Percentiles rank a stretch among this genome's conserved stretches.
Conservation (phyloP, 805 yeast species). For the Candida nitratophila region DNA sequence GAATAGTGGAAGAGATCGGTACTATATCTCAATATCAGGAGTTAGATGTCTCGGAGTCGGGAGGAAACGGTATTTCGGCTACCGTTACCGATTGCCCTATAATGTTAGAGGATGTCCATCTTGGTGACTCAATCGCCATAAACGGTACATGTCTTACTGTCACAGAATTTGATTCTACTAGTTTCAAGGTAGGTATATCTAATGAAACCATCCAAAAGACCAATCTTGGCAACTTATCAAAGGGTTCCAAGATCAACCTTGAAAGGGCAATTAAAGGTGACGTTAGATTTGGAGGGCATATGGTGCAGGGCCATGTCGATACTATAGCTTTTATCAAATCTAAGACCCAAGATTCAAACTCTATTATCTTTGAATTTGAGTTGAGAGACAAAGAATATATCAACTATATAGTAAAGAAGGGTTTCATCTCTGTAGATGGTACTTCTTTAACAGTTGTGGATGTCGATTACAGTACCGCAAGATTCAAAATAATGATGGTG, state of each 20-base stretch:
- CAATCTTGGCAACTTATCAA: conserved; percentile 54
- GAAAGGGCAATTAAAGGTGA: conserved; percentile 85
- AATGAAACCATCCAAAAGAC: conserved; percentile 88
- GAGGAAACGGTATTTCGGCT: conserved; percentile 71
- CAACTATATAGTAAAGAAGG: conserved; percentile 86
- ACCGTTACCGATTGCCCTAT: conserved; percentile 53
- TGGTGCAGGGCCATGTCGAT: conserved; percentile 97
- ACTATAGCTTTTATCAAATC: conserved; percentile 65
- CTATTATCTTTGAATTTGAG: conserved; percentile 68
- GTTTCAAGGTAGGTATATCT: conserved; percentile 85
- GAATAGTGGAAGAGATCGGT: conserved; percentile 84
- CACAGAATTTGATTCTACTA: conserved; percentile 55
- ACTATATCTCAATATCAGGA: conserved; percentile 39
- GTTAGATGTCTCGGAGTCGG: conserved; percentile 43
- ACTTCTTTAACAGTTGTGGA: conserved; percentile 82
- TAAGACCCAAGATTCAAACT: conserved; percentile 58
- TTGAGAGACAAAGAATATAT: conserved; percentile 55
- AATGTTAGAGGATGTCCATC: conserved; percentile 71
- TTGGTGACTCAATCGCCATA: conserved; percentile 91
- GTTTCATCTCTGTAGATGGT: conserved; percentile 90
- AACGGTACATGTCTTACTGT: conserved; percentile 92
- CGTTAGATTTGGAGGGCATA: conserved; percentile 91
- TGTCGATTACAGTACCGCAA: conserved; percentile 51
- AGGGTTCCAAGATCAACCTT: conserved; percentile 66
- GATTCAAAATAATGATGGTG: conserved; percentile 84